Conservation (phyloP, 2,329 filamentous ascomycete genomes). For the Macroventuria anomochaeta region DNA sequence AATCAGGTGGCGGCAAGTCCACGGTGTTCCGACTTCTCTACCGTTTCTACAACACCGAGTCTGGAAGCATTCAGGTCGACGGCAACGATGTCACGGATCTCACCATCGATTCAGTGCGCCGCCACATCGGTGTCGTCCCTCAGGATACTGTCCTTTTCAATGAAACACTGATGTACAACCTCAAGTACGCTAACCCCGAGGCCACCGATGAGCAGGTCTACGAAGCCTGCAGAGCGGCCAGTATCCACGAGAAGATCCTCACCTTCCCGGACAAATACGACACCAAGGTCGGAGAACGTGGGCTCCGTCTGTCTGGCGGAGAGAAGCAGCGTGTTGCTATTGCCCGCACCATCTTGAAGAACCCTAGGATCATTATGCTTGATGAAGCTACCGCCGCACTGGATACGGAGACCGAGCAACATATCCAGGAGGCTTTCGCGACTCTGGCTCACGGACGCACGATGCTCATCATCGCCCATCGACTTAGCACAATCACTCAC, state of each 20-base stretch:
- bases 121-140: slow-evolving; percentile 92
- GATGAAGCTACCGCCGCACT: slow-evolving; percentile 93
- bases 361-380: slow-evolving; percentile 88
- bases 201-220: slow-evolving; percentile 83
- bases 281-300: slow-evolving; percentile 90
- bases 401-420: slow-evolving; percentile 90
- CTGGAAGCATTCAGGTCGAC: slow-evolving; percentile 83
- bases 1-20: slow-evolving; percentile 96
- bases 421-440: slow-evolving; percentile 86
- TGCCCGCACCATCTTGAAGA: slow-evolving; percentile 89
- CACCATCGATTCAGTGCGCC: slow-evolving; percentile 91
- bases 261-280: slow-evolving; percentile 86
- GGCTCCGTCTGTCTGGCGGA: slow-evolving; percentile 83
- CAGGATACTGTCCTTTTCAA: slow-evolving; percentile 97
- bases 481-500: slow-evolving; percentile 62
- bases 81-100: slow-evolving; percentile 82
- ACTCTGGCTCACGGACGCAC: slow-evolving; percentile 85
- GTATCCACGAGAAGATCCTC: slow-evolving; percentile 91
- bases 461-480: slow-evolving; percentile 90
- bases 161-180: slow-evolving; percentile 92
- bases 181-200: slow-evolving; percentile 83
- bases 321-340: slow-evolving; percentile 95
- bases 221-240: slow-evolving; percentile 82
- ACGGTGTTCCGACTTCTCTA: slow-evolving; percentile 95
- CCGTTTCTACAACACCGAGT: slow-evolving; percentile 88